Evolutionary conservation across 306 rosid species (phyloP).

Genomic region (Cucurbita argyrosperma): DNA sequence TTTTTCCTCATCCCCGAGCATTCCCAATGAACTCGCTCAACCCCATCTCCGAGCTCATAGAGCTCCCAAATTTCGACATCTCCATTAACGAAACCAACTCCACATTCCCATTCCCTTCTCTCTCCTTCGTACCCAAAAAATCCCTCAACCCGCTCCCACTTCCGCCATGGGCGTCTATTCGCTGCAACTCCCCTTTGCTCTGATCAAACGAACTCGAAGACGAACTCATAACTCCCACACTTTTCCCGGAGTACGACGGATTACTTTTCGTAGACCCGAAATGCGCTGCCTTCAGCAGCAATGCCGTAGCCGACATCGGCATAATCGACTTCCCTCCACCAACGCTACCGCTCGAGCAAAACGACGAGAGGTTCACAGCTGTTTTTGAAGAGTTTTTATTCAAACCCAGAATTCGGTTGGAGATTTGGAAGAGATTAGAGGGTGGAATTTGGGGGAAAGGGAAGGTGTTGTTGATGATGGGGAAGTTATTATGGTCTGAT

Average conservation of each 20-base stretch:
- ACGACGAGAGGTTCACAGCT: background rate
- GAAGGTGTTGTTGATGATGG: background rate
- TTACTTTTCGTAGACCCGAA: constrained; percentile 43
- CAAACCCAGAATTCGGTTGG: background rate
- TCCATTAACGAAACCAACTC: background rate
- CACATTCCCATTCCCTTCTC: background rate
- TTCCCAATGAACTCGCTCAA: background rate
- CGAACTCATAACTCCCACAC: constrained; percentile 32
- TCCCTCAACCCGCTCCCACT: background rate
- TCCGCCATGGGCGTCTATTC: background rate
- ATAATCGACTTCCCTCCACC: background rate
- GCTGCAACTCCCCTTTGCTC: background rate
- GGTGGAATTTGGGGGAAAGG: background rate
- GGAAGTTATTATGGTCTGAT: background rate
- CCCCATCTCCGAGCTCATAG: background rate
- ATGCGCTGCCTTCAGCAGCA: constrained; percentile 51
- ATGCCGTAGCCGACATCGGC: constrained; percentile 41
- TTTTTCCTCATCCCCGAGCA: background rate
- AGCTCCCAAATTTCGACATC: background rate
- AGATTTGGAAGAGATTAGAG: background rate
- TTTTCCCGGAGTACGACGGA: constrained; percentile 23
- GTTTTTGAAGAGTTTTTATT: background rate
- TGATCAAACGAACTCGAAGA: background rate
- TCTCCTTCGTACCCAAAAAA: background rate
- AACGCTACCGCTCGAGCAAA: background rate